Evolutionary conservation across 2,329 filamentous ascomycete genomes (phyloP).

Genomic region (Didymella sp.): DNA sequence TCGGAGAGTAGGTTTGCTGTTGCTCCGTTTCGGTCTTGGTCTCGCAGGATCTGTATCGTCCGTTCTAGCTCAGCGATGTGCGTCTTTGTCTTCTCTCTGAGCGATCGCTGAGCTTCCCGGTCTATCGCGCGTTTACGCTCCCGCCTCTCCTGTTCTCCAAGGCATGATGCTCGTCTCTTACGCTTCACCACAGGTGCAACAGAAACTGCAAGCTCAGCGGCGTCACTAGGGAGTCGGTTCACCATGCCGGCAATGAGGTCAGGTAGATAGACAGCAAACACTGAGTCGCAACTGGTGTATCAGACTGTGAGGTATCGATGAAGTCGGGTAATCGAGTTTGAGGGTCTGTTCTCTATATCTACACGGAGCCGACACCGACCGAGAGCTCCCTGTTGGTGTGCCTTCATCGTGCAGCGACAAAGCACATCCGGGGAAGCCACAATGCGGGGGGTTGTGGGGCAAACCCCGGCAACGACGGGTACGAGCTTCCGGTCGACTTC

Average conservation of each 20-base stretch:
- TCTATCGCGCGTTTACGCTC: slow-evolving; percentile 48
- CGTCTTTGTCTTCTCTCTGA: slow-evolving; percentile 49
- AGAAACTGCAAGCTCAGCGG: slow-evolving; percentile 25
- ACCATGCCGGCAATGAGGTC: slow-evolving; percentile 32
- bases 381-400: not conserved
- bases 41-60: slow-evolving; percentile 44
- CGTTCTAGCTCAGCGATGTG: slow-evolving; percentile 49
- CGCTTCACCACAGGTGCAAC: slow-evolving; percentile 42
- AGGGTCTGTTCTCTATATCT: slow-evolving; percentile 15
- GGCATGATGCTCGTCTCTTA: slow-evolving; percentile 43
- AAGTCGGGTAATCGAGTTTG: slow-evolving; percentile 18
- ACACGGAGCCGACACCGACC: not conserved
- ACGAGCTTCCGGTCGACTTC: slow-evolving; percentile 3
- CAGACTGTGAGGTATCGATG: slow-evolving; percentile 18
- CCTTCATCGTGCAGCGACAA: slow-evolving; percentile 8
- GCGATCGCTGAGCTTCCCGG: slow-evolving; percentile 45
- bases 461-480: slow-evolving; percentile 4
- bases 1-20: slow-evolving; percentile 43
- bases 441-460: slow-evolving; percentile 38
- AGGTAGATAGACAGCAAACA: slow-evolving; percentile 9
- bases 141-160: slow-evolving; percentile 45
- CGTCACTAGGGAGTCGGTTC: slow-evolving; percentile 36
- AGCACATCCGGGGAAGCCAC: slow-evolving; percentile 17
- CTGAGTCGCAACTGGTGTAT: slow-evolving; percentile 23
- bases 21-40: slow-evolving; percentile 44